phyloP scores from a whole-genome alignment of 2,329 filamentous ascomycete genomes.

The Aureobasidium sp. region DNA sequence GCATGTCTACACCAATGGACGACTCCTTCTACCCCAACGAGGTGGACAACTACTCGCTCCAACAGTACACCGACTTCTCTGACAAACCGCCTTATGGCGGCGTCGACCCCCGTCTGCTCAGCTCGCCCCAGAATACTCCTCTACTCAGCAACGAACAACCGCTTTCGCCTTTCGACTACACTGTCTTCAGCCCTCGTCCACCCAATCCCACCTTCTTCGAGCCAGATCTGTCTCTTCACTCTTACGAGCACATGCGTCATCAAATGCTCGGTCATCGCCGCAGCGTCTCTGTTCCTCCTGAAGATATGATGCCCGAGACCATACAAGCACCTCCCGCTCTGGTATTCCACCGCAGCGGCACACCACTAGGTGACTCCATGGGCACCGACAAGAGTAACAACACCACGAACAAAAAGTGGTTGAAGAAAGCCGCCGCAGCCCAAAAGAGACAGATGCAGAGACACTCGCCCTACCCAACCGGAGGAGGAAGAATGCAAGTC shows the following conservation, averaged over 20 bases:
- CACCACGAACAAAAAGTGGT: background rate
- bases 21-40: background rate
- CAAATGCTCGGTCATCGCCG: slow-evolving; percentile 13
- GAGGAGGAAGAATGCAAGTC: background rate
- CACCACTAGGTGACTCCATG: background rate
- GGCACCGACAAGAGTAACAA: background rate
- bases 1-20: slow-evolving; percentile 2
- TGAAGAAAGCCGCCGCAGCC: background rate
- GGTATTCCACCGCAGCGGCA: slow-evolving; percentile 10
- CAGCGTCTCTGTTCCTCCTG: slow-evolving; percentile 9
- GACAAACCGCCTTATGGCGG: background rate
- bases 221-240: background rate
- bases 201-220: background rate
- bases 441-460: background rate
- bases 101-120: slow-evolving; percentile 3
- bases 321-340: background rate
- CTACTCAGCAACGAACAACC: background rate
- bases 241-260: slow-evolving; percentile 11
- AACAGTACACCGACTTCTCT: background rate
- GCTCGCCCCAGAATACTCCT: background rate
- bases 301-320: background rate
- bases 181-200: background rate
- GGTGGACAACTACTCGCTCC: background rate
- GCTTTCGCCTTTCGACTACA: background rate
- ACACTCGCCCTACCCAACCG: background rate